Evolutionary conservation across 2,329 filamentous ascomycete species (phyloP).

Genomic region (Albophoma yamanashiensis): DNA sequence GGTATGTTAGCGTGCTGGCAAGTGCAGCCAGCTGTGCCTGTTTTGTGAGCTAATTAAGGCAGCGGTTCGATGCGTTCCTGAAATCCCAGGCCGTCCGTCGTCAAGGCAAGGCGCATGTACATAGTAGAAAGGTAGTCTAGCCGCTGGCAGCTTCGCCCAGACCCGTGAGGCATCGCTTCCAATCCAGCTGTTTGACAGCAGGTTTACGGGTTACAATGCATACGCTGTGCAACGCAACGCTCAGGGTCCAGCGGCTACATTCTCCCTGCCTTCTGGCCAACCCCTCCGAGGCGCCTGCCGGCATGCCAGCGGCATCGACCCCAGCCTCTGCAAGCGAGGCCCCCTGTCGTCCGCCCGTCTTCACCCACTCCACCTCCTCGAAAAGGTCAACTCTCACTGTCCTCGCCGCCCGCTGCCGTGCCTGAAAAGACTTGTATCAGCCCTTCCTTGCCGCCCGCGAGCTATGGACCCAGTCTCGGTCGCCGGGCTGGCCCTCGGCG

Average conservation of each 20-base stretch:
- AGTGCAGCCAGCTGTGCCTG: not conserved
- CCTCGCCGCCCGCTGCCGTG: not conserved
- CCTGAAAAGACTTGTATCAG: not conserved
- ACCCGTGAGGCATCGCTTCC: not conserved
- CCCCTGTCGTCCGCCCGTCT: not conserved
- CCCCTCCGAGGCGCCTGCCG: not conserved
- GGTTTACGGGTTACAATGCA: not conserved
- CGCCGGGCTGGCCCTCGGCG: constrained; percentile 30
- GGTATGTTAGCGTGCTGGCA: not conserved
- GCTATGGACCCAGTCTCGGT: constrained; percentile 32
- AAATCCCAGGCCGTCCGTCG: not conserved
- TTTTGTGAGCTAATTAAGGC: not conserved
- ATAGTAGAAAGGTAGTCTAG: not conserved
- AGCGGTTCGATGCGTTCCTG: not conserved
- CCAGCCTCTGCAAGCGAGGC: not conserved
- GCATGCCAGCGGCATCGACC: not conserved
- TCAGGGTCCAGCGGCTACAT: not conserved
- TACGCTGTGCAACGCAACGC: not conserved
- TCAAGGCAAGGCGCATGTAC: not conserved
- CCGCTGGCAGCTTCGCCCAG: not conserved
- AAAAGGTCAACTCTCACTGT: not conserved
- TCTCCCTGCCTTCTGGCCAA: not conserved
- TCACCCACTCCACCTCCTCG: not conserved
- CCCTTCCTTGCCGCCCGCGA: not conserved
- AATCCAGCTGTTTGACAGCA: not conserved